Base-by-base conservation (phyloP, 2,329 filamentous ascomycete species). In the Cucurbitaria berberidis region DNA sequence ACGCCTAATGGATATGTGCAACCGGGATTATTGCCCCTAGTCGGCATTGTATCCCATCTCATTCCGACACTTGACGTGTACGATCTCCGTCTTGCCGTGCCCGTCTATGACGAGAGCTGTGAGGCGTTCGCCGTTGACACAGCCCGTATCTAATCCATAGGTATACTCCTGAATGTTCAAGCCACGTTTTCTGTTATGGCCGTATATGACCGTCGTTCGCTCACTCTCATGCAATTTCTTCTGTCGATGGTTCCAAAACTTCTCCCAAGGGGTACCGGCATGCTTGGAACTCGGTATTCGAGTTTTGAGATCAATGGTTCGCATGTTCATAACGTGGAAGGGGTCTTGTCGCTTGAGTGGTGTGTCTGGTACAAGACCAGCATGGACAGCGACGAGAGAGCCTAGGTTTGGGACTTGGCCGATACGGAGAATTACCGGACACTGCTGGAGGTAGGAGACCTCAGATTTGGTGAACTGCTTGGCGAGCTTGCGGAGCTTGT, bases 241-340 rank as follows among this genome's bases (percentile, higher is more conserved):
- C 60, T 76, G 71, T 7, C 65, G 60, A 40, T 73, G 51, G 57
- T 84, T 82, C 76, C 82, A 85, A 41, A 84, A 71, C 74, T 87
- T 83, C 45, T 86, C 81, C 91, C 91, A 96, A 13, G 83, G 82
- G 29, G 83, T 80, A 45, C 88, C 89, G 5, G 71, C 75, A 57
- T 66, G 79, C 58, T 78, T 77, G 47, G 78, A 84, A 19, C 55
- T 57, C 3, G 86, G 86, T 11, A 84, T 76, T 53, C 85, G 82
- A 10, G 84, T 86, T 10, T 81, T 76, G 16, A 86, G 81, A 62
- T 89, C 81, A 48, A 96, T 84, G 6, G 87, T 90, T 51, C 92
- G 86, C 90, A 99, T 96, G 70, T 91, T 95, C 92, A 97, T 97
- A 35, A 90, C 89, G 45, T 89, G 87, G 73, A 85, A 87, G 0